Evolutionary conservation across 2,329 filamentous ascomycete species (phyloP).

Genomic region (Pseudocercospora fijiensis): DNA sequence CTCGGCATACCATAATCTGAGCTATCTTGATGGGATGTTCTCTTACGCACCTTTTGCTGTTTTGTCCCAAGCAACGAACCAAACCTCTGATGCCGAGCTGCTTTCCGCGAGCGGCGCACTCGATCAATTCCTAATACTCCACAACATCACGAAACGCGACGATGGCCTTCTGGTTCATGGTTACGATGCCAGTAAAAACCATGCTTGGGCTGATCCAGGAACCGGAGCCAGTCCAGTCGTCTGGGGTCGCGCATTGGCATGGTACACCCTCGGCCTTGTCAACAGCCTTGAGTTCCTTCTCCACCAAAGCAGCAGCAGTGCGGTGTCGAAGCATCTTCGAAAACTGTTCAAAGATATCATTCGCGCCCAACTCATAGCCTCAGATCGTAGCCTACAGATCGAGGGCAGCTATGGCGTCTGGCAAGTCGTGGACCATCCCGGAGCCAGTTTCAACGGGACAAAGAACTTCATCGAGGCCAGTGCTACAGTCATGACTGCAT

Average conservation of each 20-base stretch:
- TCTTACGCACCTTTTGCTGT: slow-evolving; percentile 49
- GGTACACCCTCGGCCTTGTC: slow-evolving; percentile 55
- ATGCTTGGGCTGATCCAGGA: slow-evolving; percentile 52
- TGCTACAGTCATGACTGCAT: slow-evolving; percentile 58
- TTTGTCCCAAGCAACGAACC: slow-evolving; percentile 26
- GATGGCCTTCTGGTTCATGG: slow-evolving; percentile 54
- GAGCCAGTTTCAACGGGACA: slow-evolving; percentile 30
- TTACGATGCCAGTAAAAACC: slow-evolving; percentile 52
- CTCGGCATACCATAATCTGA: slow-evolving; percentile 50
- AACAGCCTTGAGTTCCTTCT: slow-evolving; percentile 50
- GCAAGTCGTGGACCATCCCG: slow-evolving; percentile 55
- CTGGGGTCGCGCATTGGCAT: slow-evolving; percentile 57
- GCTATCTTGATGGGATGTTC: slow-evolving; percentile 57
- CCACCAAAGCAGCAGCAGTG: not conserved
- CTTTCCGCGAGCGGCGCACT: slow-evolving; percentile 30
- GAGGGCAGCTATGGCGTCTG: slow-evolving; percentile 50
- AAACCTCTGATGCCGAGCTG: slow-evolving; percentile 9
- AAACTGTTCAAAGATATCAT: slow-evolving; percentile 44
- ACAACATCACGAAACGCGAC: slow-evolving; percentile 44
- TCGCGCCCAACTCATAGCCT: slow-evolving; percentile 40
- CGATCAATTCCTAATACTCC: slow-evolving; percentile 50
- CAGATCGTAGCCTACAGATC: slow-evolving; percentile 35
- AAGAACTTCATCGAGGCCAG: slow-evolving; percentile 63
- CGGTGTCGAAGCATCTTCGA: slow-evolving; percentile 35
- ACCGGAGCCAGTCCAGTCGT: slow-evolving; percentile 55